Conservation (phyloP, 73 alveolate species). For the Stentor roeselii region DNA sequence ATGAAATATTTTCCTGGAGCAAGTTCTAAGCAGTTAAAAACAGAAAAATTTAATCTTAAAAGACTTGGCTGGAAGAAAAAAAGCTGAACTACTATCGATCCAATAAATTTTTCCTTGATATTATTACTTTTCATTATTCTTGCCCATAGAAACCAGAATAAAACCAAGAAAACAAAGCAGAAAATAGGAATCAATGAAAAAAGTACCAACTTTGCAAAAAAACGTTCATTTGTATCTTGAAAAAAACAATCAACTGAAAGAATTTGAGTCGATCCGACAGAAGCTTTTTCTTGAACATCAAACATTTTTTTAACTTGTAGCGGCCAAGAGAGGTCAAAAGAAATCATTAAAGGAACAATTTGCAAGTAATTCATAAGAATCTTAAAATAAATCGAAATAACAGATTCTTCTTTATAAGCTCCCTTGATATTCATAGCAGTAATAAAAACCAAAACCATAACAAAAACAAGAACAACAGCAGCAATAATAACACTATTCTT, state of each 20-base stretch:
- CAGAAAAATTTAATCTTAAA: background rate
- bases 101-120: background rate
- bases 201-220: constrained; percentile 35
- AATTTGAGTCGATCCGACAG: background rate
- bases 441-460: constrained; percentile 22
- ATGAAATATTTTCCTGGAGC: too few relatives aligned
- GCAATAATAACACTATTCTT: constrained; percentile 25
- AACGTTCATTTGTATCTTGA: constrained; percentile 34
- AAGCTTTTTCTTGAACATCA: background rate
- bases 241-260: constrained; percentile 19
- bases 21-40: background rate
- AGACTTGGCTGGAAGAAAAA: background rate
- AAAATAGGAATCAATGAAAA: background rate
- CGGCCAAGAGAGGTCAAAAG: constrained; percentile 53
- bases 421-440: constrained; percentile 33
- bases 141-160: background rate
- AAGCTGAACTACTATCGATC: background rate
- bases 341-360: constrained; percentile 31
- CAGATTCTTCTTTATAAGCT: constrained; percentile 34
- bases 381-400: constrained; percentile 35
- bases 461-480: constrained; percentile 9
- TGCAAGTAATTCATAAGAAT: constrained; percentile 49
- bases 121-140: background rate
- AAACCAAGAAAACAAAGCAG: background rate
- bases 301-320: background rate